phyloP scores from a whole-genome alignment of 179 eudicot genomes.

The Heliamphora pulchella region DNA sequence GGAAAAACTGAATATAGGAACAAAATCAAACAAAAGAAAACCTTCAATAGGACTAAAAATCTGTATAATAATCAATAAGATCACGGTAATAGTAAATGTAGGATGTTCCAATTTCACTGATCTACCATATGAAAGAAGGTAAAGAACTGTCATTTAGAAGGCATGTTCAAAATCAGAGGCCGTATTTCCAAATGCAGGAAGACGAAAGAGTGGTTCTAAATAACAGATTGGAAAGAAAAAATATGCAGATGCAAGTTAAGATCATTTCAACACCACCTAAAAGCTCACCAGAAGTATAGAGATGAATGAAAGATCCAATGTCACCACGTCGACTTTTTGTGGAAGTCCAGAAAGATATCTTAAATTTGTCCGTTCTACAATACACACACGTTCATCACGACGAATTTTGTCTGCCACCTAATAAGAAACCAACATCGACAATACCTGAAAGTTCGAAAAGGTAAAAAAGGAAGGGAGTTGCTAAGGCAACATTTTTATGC shows the following conservation, averaged over 20 bases:
- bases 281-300: constrained; percentile 74
- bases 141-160: neutral
- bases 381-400: constrained; percentile 69
- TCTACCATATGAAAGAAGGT: neutral
- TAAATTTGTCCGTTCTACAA: constrained; percentile 80
- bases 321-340: constrained; percentile 85
- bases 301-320: constrained; percentile 94
- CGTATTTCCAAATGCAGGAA: neutral
- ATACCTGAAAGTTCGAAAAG: neutral
- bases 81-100: neutral
- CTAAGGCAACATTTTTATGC: neutral
- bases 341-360: constrained; percentile 87
- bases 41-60: neutral
- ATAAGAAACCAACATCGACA: constrained; percentile 3
- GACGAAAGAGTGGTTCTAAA: neutral
- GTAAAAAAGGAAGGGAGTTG: neutral
- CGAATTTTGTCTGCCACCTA: constrained; percentile 97
- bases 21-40: neutral
- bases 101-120: neutral
- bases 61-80: neutral
- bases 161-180: constrained; percentile 1
- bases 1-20: neutral
- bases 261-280: neutral
- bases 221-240: neutral
- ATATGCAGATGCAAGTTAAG: neutral